These are phyloP conservation scores for Chrysanthemum seticuspe DNA, from an alignment of 129 eudicot genomes.

Conservation along the genomic window DNA sequence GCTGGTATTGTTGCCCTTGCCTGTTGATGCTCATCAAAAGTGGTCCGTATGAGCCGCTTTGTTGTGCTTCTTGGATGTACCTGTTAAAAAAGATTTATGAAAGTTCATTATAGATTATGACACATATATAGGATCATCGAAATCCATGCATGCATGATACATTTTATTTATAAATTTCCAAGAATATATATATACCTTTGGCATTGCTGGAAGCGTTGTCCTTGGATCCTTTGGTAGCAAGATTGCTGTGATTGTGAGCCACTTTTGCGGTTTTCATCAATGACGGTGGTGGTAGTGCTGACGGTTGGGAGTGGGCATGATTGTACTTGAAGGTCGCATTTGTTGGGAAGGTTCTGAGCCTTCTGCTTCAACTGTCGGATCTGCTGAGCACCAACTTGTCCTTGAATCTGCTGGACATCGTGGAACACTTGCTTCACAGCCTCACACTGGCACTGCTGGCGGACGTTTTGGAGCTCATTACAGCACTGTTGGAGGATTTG, in stretches of 20 bases:
- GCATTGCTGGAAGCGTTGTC: slow-evolving; percentile 9
- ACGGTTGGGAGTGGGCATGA: slow-evolving; percentile 10
- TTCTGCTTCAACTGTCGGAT: slow-evolving; percentile 17
- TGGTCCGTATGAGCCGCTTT: neutral
- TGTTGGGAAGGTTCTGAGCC: slow-evolving; percentile 29
- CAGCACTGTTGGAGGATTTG: slow-evolving; percentile 16
- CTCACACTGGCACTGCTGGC: slow-evolving; percentile 24
- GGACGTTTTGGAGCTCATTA: slow-evolving; percentile 24
- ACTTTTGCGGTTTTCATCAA: slow-evolving; percentile 7
- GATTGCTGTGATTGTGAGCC: slow-evolving; percentile 1
- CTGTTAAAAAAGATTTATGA: neutral
- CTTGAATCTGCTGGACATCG: slow-evolving; percentile 18
- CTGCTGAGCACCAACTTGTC: slow-evolving; percentile 11
- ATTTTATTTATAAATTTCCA: neutral
- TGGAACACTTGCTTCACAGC: slow-evolving; percentile 22
- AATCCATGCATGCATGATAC: neutral
- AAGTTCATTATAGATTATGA: no score
- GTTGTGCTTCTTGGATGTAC: no score
- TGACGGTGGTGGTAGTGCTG: slow-evolving; percentile 17
- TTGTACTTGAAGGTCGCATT: slow-evolving; percentile 19
- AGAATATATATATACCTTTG: neutral
- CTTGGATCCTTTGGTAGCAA: slow-evolving; percentile 6
- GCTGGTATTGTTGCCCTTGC: neutral
- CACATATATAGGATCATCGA: neutral
- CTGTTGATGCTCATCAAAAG: neutral